phyloP scores from a whole-genome alignment of 768 basidiomycete species.

The Dioszegia hungarica region DNA sequence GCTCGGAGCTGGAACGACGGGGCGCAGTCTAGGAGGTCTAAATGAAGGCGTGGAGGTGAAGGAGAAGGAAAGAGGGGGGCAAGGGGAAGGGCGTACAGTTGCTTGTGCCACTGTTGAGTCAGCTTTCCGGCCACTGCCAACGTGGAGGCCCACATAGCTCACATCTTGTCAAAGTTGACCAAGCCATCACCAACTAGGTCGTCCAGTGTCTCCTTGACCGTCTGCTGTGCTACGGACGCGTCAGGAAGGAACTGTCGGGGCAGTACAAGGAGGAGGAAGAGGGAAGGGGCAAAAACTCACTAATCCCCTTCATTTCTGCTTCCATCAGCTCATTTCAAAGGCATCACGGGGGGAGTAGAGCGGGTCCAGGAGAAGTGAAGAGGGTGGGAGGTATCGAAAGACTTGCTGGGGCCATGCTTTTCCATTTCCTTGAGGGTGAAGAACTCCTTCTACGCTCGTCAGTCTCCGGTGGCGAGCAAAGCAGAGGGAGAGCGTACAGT shows the following conservation, averaged over 20 bases:
- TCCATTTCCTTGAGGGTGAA: conserved; percentile 88
- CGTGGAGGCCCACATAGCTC: conserved; percentile 1
- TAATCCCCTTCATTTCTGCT: conserved; percentile 85
- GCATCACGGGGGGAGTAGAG: neutral
- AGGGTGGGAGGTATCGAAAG: neutral
- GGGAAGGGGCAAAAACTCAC: conserved; percentile 50
- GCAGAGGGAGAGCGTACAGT: conserved; percentile 53
- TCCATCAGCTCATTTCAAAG: conserved; percentile 45
- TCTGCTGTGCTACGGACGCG: conserved; percentile 66
- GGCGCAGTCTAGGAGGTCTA: too few species aligned
- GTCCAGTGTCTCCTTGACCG: conserved; percentile 85
- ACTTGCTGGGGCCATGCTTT: conserved; percentile 54
- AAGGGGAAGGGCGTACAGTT: conserved; percentile 63
- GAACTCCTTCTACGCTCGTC: conserved; percentile 65
- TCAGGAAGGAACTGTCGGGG: neutral
- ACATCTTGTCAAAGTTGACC: conserved; percentile 82
- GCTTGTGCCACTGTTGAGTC: conserved; percentile 61
- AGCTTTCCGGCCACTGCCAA: neutral
- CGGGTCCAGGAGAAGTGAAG: neutral
- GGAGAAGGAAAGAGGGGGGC: neutral
- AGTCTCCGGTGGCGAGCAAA: neutral
- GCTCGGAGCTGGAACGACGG: too few species aligned
- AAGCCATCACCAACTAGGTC: conserved; percentile 80
- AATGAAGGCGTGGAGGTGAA: too few species aligned
- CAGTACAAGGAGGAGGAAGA: neutral